A percentile compares a stretch with the other conserved stretches of the same genome.
Evolutionary conservation across 1,284 basidiomycete genomes (phyloP).

Genomic region (Cryptococcus depauperatus): DNA sequence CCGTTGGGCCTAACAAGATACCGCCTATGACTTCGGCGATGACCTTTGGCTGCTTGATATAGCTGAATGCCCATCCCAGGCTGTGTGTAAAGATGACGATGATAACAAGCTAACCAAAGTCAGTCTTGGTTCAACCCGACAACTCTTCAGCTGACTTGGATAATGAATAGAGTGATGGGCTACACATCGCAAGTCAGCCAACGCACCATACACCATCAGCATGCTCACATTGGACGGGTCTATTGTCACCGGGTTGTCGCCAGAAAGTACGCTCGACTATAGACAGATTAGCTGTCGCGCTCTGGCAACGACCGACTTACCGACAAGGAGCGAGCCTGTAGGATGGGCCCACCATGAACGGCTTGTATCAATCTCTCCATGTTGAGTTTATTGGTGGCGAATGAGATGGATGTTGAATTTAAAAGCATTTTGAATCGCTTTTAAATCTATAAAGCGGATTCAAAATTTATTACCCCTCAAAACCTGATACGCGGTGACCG

Average conservation of each 20-base stretch:
- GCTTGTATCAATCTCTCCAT: too few species aligned
- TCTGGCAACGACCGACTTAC: too few species aligned
- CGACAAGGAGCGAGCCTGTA: too few species aligned
- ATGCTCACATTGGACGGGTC: constrained; percentile 50
- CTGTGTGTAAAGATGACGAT: constrained; percentile 68
- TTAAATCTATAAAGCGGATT: too few species aligned
- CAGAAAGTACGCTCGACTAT: constrained; percentile 44
- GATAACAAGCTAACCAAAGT: constrained; percentile 42
- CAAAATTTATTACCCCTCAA: too few species aligned
- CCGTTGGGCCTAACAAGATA: constrained; percentile 66
- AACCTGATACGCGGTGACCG: too few species aligned
- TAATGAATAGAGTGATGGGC: constrained; percentile 74
- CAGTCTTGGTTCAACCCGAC: too few species aligned
- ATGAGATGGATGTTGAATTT: too few species aligned
- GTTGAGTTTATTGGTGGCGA: too few species aligned
- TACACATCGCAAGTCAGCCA: constrained; percentile 32
- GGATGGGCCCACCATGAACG: too few species aligned
- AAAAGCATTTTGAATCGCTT: too few species aligned
- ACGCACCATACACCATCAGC: background rate
- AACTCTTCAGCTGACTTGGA: constrained; percentile 48
- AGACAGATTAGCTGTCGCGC: too few species aligned
- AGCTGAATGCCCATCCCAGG: constrained; percentile 56
- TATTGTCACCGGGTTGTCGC: constrained; percentile 59
- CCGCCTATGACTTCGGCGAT: constrained; percentile 83
- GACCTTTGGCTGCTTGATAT: constrained; percentile 72